Evolutionary conservation across 306 rosid genomes (phyloP), one percentile per base, ranked within the genome.

Genomic region (Pyrus bretschneideri): DNA sequence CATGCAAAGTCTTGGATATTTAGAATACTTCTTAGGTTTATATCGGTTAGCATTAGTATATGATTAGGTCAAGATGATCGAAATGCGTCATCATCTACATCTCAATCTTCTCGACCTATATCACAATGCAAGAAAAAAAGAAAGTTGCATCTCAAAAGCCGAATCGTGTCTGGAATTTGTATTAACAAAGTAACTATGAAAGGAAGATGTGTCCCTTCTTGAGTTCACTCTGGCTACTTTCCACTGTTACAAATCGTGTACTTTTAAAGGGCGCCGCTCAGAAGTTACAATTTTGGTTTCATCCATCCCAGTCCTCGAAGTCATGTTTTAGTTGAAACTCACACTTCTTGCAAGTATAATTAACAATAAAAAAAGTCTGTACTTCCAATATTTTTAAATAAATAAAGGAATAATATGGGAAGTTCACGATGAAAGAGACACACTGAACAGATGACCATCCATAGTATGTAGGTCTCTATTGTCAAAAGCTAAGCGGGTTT

Each of bases 401-500:
- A 79, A 71, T 73, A 73, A 58, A 46, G 46, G 67, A 58, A 58
- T 62, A 45, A 2, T 74, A 60, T 62, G 35, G 67, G 72, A 17
- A 29, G 38, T 58, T 33, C n/a, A 72, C 22, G 33, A 35, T 63
- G 90, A 86, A 64, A 76, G 72, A 77, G 91, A 91, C 90, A 73
- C 4, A 82, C 64, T 25, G 58, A 23, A 21, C 40, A 71, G 21
- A 49, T 15, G 19, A 49, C 76, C 55, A 68, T 75, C 74, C 83
- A 82, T 64, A 79, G 87, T 83, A 87, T 90, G 78, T 23, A 80
- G 59, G 79, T 64, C 51, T 62, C 57, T 19, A 69, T 86, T 83
- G 82, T 88, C 96, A 88, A 90, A 87, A 82, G 85, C 78, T 69
- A 8, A 13, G 72, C 93, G 93, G 85, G 79, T 82, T 85, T 88